Evolutionary conservation across 495 filamentous ascomycete species (phyloP).

Genomic region (Penicillium angulare): DNA sequence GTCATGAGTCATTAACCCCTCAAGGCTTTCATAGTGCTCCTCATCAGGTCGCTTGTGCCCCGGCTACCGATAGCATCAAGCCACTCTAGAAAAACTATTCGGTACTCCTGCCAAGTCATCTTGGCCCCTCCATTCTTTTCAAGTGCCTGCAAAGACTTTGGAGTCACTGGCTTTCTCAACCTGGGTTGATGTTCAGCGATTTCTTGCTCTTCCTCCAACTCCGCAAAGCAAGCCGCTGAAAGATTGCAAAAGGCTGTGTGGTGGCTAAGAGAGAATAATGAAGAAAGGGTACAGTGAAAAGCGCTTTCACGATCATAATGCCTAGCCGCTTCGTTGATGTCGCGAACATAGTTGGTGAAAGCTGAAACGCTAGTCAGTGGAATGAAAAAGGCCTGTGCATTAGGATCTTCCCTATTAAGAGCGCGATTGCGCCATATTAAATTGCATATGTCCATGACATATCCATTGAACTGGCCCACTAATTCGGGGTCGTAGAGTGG

Average conservation of each 20-base stretch:
- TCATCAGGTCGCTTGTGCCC: slow-evolving; percentile 73
- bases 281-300: slow-evolving; percentile 46
- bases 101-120: slow-evolving; percentile 72
- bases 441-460: slow-evolving; percentile 88
- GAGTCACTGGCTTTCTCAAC: slow-evolving; percentile 76
- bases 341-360: slow-evolving; percentile 49
- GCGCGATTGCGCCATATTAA: slow-evolving; percentile 78
- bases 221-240: slow-evolving; percentile 62
- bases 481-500: slow-evolving; percentile 50
- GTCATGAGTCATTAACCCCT: slow-evolving; percentile 28
- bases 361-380: slow-evolving; percentile 42
- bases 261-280: slow-evolving; percentile 68
- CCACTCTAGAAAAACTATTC: slow-evolving; percentile 68
- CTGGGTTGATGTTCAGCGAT: slow-evolving; percentile 47
- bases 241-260: slow-evolving; percentile 63
- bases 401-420: slow-evolving; percentile 63
- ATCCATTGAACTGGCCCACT: slow-evolving; percentile 75
- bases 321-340: slow-evolving; percentile 31
- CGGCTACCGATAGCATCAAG: slow-evolving; percentile 62
- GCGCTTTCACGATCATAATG: slow-evolving; percentile 38
- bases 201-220: slow-evolving; percentile 60
- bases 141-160: slow-evolving; percentile 59
- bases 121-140: slow-evolving; percentile 67
- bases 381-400: slow-evolving; percentile 72
- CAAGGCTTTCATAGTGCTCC: slow-evolving; percentile 78